Percentiles rank a stretch among this genome's conserved stretches.
Evolutionary conservation across 2,329 filamentous ascomycete genomes (phyloP).

Genomic region (Emmonsia crescens): DNA sequence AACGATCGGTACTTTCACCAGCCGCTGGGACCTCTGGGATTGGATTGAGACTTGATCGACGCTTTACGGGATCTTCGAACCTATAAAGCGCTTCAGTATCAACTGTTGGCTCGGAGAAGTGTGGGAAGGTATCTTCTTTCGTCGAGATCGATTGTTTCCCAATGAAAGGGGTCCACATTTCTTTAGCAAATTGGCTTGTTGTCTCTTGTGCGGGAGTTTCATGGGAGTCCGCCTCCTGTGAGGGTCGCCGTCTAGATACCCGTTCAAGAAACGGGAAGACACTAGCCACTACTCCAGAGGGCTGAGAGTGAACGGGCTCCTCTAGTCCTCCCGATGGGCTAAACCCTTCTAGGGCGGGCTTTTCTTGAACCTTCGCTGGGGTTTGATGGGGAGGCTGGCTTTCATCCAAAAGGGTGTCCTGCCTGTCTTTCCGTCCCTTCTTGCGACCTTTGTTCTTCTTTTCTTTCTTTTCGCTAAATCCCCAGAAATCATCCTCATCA

Average conservation of each 20-base stretch:
- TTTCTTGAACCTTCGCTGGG: background rate
- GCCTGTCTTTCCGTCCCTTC: slow-evolving; percentile 2
- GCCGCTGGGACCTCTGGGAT: background rate
- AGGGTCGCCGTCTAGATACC: slow-evolving; percentile 21
- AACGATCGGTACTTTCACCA: slow-evolving; percentile 14
- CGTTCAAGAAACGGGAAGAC: slow-evolving; percentile 29
- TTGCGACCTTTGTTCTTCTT: slow-evolving; percentile 10
- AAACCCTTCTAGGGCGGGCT: background rate
- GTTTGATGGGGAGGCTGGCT: background rate
- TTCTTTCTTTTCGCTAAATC: slow-evolving; percentile 1
- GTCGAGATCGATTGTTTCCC: background rate
- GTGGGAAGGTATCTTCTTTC: background rate
- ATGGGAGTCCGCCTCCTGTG: slow-evolving; percentile 4
- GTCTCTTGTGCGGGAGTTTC: slow-evolving; percentile 4
- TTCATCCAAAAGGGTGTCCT: background rate
- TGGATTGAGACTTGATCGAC: background rate
- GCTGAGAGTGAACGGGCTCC: slow-evolving; percentile 7
- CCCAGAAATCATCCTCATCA: background rate
- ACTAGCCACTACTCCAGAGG: slow-evolving; percentile 21
- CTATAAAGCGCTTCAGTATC: background rate
- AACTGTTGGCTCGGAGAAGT: background rate
- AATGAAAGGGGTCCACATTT: background rate
- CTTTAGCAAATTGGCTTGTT: background rate
- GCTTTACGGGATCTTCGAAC: background rate
- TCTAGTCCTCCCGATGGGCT: background rate